Conservation (phyloP, 2,329 filamentous ascomycete species). For the Calonectria hawksworthii region DNA sequence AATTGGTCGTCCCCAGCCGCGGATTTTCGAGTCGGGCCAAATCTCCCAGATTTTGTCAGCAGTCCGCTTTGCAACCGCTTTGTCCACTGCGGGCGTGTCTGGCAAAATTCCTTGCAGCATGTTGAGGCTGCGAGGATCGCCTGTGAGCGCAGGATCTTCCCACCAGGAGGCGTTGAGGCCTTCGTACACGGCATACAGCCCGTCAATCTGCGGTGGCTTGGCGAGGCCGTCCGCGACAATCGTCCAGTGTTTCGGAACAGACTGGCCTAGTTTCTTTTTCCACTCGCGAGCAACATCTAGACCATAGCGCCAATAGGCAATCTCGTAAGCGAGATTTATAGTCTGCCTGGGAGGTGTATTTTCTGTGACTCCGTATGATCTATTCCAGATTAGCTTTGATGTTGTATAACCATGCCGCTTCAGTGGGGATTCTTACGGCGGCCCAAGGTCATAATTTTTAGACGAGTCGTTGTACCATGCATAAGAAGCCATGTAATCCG, state of each 20-base stretch:
- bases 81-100: slow-evolving; percentile 54
- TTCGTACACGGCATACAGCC: slow-evolving; percentile 69
- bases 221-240: slow-evolving; percentile 66
- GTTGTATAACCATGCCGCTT: fast-evolving
- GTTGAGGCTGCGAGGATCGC: slow-evolving; percentile 60
- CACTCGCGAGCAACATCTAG: slow-evolving; percentile 67
- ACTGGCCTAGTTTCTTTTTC: slow-evolving; percentile 62
- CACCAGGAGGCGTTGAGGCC: slow-evolving; percentile 62
- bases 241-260: slow-evolving; percentile 61
- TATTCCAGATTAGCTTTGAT: not conserved
- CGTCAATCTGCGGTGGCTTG: slow-evolving; percentile 63
- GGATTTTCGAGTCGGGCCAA: slow-evolving; percentile 59
- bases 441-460: slow-evolving; percentile 63
- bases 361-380: slow-evolving; percentile 63
- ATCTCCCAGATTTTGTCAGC: slow-evolving; percentile 54
- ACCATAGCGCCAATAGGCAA: slow-evolving; percentile 74
- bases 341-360: slow-evolving; percentile 71
- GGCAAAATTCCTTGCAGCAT: slow-evolving; percentile 62
- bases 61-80: slow-evolving; percentile 52
- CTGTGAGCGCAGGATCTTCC: slow-evolving; percentile 51
- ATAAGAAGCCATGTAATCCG: slow-evolving; percentile 72
- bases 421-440: slow-evolving; percentile 46
- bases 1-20: slow-evolving; percentile 62
- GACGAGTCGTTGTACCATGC: slow-evolving; percentile 68
- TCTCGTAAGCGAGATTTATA: slow-evolving; percentile 71